These are phyloP conservation scores for Trichophyton verrucosum DNA, from an alignment of 2,329 filamentous ascomycete species.

Conservation along the genomic window DNA sequence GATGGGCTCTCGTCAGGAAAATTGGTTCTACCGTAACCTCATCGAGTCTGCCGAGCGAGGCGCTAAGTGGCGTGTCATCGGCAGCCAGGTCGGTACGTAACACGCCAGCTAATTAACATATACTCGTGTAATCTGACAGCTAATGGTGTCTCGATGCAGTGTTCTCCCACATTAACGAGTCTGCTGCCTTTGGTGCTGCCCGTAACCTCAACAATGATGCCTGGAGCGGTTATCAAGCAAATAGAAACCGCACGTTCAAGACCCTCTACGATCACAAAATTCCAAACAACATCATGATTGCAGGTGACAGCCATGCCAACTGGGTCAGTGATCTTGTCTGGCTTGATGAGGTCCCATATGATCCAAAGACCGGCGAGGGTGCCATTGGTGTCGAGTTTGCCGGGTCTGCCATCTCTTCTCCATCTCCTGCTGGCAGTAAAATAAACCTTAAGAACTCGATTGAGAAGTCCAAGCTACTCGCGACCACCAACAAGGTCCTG, in stretches of 20 bases:
- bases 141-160: slow-evolving; percentile 24
- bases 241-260: slow-evolving; percentile 57
- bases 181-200: slow-evolving; percentile 17
- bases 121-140: neutral
- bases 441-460: slow-evolving; percentile 44
- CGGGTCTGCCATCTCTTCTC: slow-evolving; percentile 53
- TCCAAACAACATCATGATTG: slow-evolving; percentile 59
- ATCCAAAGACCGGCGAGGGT: slow-evolving; percentile 42
- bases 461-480: slow-evolving; percentile 33
- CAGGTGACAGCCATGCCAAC: slow-evolving; percentile 56
- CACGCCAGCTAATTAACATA: no score
- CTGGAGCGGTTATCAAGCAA: slow-evolving; percentile 56
- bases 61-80: slow-evolving; percentile 58
- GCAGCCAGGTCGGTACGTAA: slow-evolving; percentile 21
- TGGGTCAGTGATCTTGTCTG: slow-evolving; percentile 52
- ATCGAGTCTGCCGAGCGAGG: slow-evolving; percentile 47
- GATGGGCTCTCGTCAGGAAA: slow-evolving; percentile 61
- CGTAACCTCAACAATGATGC: slow-evolving; percentile 44
- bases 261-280: slow-evolving; percentile 57
- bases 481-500: slow-evolving; percentile 47
- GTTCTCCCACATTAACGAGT: slow-evolving; percentile 21
- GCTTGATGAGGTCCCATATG: slow-evolving; percentile 42
- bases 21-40: slow-evolving; percentile 57
- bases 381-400: slow-evolving; percentile 53
- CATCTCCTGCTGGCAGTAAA: slow-evolving; percentile 47